phyloP scores from a whole-genome alignment of 2,329 filamentous ascomycete genomes.

The Curvularia hawaiiensis region DNA sequence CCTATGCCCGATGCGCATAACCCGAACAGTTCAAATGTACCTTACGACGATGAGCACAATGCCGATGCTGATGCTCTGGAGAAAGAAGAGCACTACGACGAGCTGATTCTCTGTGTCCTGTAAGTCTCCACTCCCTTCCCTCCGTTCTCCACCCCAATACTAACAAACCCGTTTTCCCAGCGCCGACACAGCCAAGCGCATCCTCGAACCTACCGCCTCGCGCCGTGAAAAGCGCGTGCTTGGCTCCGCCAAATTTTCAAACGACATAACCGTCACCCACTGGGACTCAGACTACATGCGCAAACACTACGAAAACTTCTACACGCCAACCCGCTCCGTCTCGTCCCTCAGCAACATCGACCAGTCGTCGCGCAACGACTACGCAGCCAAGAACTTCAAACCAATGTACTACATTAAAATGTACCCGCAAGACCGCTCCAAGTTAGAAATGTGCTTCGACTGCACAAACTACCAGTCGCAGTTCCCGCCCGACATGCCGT shows the following conservation, averaged over 20 bases:
- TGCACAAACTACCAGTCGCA: constrained; percentile 78
- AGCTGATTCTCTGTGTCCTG: constrained; percentile 68
- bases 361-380: constrained; percentile 50
- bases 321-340: constrained; percentile 56
- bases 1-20: constrained; percentile 52
- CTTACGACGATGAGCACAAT: constrained; percentile 42
- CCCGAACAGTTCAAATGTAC: constrained; percentile 52
- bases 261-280: constrained; percentile 75
- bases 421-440: constrained; percentile 60
- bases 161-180: constrained; percentile 22
- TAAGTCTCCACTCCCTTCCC: constrained; percentile 22
- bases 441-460: constrained; percentile 70
- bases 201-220: constrained; percentile 63
- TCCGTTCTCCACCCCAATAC: not conserved
- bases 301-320: constrained; percentile 69
- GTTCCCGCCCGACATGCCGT: constrained; percentile 61
- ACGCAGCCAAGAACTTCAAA: constrained; percentile 59
- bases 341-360: constrained; percentile 48
- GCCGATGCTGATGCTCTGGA: constrained; percentile 50
- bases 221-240: constrained; percentile 70
- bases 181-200: constrained; percentile 61
- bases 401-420: constrained; percentile 71
- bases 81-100: constrained; percentile 62
- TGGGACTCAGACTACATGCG: constrained; percentile 69
- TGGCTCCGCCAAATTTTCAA: constrained; percentile 70